Percentiles rank a stretch among this genome's conserved stretches.
These are phyloP conservation scores for Ustilago bromivora DNA, from an alignment of 1,284 basidiomycete species.

Conservation along the genomic window DNA sequence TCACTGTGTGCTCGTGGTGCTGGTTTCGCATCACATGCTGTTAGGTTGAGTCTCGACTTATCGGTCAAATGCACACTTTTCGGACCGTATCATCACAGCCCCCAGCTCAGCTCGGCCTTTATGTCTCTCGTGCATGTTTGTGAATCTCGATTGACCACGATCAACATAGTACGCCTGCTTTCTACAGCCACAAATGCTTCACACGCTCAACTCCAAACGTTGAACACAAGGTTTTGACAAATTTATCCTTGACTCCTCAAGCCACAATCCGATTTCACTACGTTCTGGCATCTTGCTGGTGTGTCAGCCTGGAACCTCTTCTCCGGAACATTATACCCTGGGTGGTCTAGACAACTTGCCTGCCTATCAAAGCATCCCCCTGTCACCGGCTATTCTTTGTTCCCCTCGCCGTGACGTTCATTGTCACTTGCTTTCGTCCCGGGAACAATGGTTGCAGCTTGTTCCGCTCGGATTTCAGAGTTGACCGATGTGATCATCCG, in stretches of 20 bases:
- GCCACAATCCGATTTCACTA: slow-evolving; percentile 7
- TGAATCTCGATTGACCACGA: not conserved
- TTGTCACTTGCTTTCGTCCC: not conserved
- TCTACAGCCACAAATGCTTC: slow-evolving; percentile 10
- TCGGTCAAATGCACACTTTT: not conserved
- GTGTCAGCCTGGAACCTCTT: not conserved
- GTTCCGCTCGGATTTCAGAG: not conserved
- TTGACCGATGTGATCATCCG: not conserved
- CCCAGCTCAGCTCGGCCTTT: not conserved
- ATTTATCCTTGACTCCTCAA: slow-evolving; percentile 1
- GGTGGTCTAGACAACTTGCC: slow-evolving; percentile 5
- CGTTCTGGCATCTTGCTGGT: not conserved
- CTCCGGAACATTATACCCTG: slow-evolving; percentile 5
- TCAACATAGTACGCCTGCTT: not conserved
- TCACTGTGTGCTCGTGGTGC: not conserved
- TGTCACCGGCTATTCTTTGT: not conserved
- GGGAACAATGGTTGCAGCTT: not conserved
- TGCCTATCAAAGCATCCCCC: not conserved
- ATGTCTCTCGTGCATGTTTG: not conserved
- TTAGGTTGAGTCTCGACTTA: not conserved
- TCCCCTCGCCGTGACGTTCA: not conserved
- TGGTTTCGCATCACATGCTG: not conserved
- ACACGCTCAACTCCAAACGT: not conserved
- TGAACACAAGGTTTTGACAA: not conserved
- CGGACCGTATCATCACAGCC: not conserved